Percentiles rank a stretch among this genome's conserved stretches.
phyloP scores from a whole-genome alignment of 2,329 filamentous ascomycete genomes.

The Botrytis deweyae region DNA sequence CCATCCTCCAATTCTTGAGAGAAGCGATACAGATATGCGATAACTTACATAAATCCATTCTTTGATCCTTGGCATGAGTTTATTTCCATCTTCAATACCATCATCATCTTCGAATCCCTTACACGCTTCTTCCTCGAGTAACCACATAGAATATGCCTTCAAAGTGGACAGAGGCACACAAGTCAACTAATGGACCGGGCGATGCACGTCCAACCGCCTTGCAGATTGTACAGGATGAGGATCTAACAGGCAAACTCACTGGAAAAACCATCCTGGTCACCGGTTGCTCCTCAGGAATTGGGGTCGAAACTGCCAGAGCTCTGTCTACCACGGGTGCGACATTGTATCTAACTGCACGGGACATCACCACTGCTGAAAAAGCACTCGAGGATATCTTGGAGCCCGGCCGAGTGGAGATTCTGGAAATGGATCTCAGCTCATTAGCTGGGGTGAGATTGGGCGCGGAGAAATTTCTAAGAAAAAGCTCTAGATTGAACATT shows the following conservation, averaged over 20 bases:
- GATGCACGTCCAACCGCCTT: neutral
- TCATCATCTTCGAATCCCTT: neutral
- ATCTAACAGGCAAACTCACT: neutral
- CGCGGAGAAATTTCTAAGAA: slow-evolving; percentile 29
- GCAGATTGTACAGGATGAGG: neutral
- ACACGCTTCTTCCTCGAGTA: neutral
- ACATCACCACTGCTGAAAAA: slow-evolving; percentile 37
- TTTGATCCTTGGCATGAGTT: too few species aligned
- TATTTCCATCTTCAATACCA: neutral
- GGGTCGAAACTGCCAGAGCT: slow-evolving; percentile 41
- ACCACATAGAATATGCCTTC: neutral
- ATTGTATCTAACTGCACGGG: slow-evolving; percentile 40
- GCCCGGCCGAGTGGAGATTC: slow-evolving; percentile 33
- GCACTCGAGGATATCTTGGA: slow-evolving; percentile 44
- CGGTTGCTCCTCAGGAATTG: slow-evolving; percentile 41
- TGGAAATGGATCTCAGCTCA: slow-evolving; percentile 39
- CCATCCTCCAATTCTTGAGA: neutral
- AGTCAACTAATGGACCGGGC: neutral
- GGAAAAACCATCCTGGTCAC: slow-evolving; percentile 38
- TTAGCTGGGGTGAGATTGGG: slow-evolving; percentile 37
- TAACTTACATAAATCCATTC: too few species aligned
- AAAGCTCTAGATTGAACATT: neutral
- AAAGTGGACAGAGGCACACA: neutral
- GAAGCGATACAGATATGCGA: neutral
- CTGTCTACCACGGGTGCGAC: slow-evolving; percentile 40